phyloP scores from a whole-genome alignment of 108 stramenopile genomes.

The Fistulifera pelliculosa region DNA sequence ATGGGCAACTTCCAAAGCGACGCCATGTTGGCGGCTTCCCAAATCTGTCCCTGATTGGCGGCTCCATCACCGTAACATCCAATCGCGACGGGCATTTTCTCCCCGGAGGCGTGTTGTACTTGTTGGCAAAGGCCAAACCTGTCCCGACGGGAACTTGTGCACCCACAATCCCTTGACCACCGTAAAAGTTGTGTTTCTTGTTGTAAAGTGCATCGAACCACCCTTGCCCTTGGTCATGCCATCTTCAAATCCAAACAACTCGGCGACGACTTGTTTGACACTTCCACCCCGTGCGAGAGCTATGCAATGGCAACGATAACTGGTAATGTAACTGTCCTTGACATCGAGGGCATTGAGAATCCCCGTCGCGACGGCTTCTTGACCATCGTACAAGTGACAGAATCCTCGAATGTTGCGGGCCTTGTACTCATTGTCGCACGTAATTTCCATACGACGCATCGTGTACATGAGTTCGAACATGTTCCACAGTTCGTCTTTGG shows the following conservation, averaged over 20 bases:
- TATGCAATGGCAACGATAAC: conserved; percentile 97
- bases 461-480: conserved; percentile 98
- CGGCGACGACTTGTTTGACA: conserved; percentile 83
- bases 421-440: conserved; percentile 99
- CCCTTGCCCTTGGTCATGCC: conserved; percentile 93
- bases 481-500: conserved; percentile 87
- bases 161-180: conserved; percentile 98
- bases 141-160: conserved; percentile 98
- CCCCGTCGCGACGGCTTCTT: conserved; percentile 98
- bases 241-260: conserved; percentile 77
- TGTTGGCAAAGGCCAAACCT: conserved; percentile 95
- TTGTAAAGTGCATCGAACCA: conserved; percentile 99
- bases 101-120: conserved; percentile 92
- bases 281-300: conserved; percentile 87
- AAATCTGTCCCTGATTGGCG: conserved; percentile 99
- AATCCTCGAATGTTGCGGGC: conserved; percentile 96
- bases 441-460: conserved; percentile 99
- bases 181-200: conserved; percentile 96
- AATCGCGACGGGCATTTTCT: conserved; percentile 92
- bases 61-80: conserved; percentile 99
- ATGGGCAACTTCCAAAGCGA: conserved; percentile 94
- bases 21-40: conserved; percentile 97
- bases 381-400: conserved; percentile 99
- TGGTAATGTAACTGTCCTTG: conserved; percentile 94
- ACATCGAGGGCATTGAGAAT: conserved; percentile 79